A percentile compares a stretch with the other conserved stretches of the same genome.
phyloP scores from a whole-genome alignment of 805 yeast species.

The Saccharomycopsis oosterbeekiorum region DNA sequence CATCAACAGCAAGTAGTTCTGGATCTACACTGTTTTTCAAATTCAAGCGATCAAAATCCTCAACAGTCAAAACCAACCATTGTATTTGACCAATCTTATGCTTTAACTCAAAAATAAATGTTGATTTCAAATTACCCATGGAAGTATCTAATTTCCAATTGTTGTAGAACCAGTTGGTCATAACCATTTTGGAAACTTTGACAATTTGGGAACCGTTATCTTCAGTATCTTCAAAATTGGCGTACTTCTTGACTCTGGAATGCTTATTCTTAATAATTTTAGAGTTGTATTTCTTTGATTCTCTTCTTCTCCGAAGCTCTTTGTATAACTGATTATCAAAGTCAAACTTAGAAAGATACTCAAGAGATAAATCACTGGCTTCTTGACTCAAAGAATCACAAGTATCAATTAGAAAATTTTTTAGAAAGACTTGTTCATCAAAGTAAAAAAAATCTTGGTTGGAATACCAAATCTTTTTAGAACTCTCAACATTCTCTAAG shows the following conservation, averaged over 20 bases:
- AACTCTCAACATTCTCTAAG: slow-evolving; percentile 29
- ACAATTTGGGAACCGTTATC: not conserved
- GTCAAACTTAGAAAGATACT: slow-evolving; percentile 11
- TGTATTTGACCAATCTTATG: slow-evolving; percentile 31
- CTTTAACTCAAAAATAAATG: slow-evolving; percentile 28
- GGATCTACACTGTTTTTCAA: slow-evolving; percentile 7
- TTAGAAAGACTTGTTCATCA: slow-evolving; percentile 32
- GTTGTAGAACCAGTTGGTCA: slow-evolving; percentile 31
- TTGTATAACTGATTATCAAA: not conserved
- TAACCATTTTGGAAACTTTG: slow-evolving; percentile 27
- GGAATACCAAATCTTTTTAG: slow-evolving; percentile 27
- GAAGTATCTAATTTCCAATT: slow-evolving; percentile 33
- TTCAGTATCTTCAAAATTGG: not conserved
- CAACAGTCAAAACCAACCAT: slow-evolving; percentile 30
- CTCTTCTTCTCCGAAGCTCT: not conserved
- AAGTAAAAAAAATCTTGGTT: slow-evolving; percentile 29
- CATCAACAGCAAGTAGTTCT: not conserved
- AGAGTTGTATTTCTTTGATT: not conserved
- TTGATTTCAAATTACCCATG: slow-evolving; percentile 27
- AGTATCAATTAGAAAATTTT: slow-evolving; percentile 33
- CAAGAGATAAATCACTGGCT: slow-evolving; percentile 4
- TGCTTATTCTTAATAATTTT: not conserved
- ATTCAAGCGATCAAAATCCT: slow-evolving; percentile 20
- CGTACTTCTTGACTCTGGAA: not conserved
- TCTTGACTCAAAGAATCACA: slow-evolving; percentile 24